Evolutionary conservation across 805 yeast species (phyloP), one percentile per base, ranked within the genome.

Genomic region (Tetrapisispora fleetii): DNA sequence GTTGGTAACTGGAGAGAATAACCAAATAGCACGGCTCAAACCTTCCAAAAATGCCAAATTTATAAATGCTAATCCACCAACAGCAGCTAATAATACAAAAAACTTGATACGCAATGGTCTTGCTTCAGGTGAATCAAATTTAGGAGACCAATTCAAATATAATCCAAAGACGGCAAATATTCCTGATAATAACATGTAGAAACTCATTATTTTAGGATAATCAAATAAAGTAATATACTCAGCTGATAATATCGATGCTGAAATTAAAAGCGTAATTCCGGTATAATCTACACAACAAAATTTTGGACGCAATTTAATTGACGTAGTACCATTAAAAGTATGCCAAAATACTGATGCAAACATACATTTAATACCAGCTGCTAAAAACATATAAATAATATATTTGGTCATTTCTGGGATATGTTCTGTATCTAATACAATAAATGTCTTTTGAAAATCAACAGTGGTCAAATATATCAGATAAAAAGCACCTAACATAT

Each of bases 231-330:
- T 75, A 18, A 86, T 78, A 64, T 86, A 89, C 65, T 91, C 96
- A 0, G 91, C 83, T 4, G 95, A 79, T 41, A 93, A 70, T 42
- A 93, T 84, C 2, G 96, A 85, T 16, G 95, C 91, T 0, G 96
- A 84, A 57, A 91, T 90, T 54, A 93, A 70, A 14, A 89, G 76
- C 0, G 97, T 88, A 55, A 91, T 91, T 2, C 99, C 99, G 7
- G 95, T 83, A 66, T 91, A 91, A 69, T 91, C 99, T 40, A 90
- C 80, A 65, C 99, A 93, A 0, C 96, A 96, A 67, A 85, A 87
- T 47, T 79, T 77, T 54, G 81, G 74, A 62, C 96, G 76, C 53
- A 80, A 63, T 19, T 70, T 58, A 41, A 84, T 65, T 45, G 75
- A 75, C 17, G 91, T 79, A 54, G 88, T 85, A 52, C 88, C 81